Conservation (phyloP, 306 rosid genomes). For the Astragalus membranaceus region DNA sequence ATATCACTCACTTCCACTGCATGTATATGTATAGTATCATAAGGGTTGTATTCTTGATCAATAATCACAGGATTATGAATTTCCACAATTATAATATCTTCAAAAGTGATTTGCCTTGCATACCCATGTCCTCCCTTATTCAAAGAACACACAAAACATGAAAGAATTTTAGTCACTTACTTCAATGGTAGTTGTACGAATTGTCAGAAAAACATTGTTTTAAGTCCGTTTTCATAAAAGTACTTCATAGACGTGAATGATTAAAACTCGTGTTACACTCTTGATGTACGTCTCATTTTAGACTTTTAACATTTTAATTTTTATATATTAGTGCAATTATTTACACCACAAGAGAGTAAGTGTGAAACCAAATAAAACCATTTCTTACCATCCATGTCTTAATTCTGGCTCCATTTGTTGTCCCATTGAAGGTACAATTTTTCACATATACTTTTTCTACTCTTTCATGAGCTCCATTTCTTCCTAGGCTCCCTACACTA, state of each 20-base stretch:
- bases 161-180: not conserved
- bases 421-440: conserved; percentile 28
- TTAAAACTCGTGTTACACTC: too few species aligned
- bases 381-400: conserved; percentile 41
- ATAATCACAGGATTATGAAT: conserved; percentile 28
- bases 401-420: conserved; percentile 45
- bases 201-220: too few species aligned
- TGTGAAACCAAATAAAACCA: not conserved
- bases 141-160: not conserved
- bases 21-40: not conserved
- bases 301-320: too few species aligned
- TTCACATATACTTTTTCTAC: conserved; percentile 41
- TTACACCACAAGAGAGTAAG: too few species aligned
- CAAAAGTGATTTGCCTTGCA: conserved; percentile 35
- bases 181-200: too few species aligned
- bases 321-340: too few species aligned
- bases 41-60: conserved; percentile 23
- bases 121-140: conserved; percentile 40
- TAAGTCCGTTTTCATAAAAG: too few species aligned
- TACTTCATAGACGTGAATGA: too few species aligned
- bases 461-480: not conserved
- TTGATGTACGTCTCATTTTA: too few species aligned
- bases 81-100: conserved; percentile 18
- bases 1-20: conserved; percentile 30
- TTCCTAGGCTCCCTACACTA: conserved; percentile 50